Evolutionary conservation across 2,329 filamentous ascomycete genomes (phyloP).

Genomic region (Didymosphaeria variabile): DNA sequence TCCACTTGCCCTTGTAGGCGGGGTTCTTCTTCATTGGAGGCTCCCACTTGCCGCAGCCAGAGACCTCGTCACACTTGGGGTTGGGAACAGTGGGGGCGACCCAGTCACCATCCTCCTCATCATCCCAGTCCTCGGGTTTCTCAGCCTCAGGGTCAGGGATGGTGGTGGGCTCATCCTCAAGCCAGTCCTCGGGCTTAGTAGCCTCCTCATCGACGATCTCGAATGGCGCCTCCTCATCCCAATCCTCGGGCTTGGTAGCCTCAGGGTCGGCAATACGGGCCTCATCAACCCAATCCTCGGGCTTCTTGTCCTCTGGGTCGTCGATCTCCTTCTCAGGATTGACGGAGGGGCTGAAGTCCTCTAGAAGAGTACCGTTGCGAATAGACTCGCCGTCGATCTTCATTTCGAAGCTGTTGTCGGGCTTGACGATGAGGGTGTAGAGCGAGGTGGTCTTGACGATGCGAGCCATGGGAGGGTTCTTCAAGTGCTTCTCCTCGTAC

Average conservation of each 20-base stretch:
- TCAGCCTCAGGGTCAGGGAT: conserved; percentile 91
- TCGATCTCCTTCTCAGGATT: conserved; percentile 96
- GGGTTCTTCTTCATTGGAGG: conserved; percentile 94
- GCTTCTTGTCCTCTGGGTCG: conserved; percentile 92
- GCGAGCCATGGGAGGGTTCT: conserved; percentile 81
- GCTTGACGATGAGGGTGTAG: conserved; percentile 95
- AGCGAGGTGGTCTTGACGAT: conserved; percentile 93
- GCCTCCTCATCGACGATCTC: conserved; percentile 96
- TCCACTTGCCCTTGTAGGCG: conserved; percentile 99
- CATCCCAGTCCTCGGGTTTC: conserved; percentile 99
- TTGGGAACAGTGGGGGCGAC: conserved; percentile 88
- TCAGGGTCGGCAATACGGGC: conserved; percentile 90
- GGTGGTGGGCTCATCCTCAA: conserved; percentile 83
- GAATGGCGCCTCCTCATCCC: conserved; percentile 97
- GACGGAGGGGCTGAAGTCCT: conserved; percentile 92
- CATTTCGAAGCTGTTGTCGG: conserved; percentile 94
- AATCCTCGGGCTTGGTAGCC: conserved; percentile 96
- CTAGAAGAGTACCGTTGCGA: conserved; percentile 89
- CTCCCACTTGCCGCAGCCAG: conserved; percentile 93
- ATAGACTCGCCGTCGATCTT: conserved; percentile 88
- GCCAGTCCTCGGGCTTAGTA: conserved; percentile 92
- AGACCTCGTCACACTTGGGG: conserved; percentile 92
- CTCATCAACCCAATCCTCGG: conserved; percentile 94
- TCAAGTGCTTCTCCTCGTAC: conserved; percentile 99
- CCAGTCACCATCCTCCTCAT: conserved; percentile 99